A percentile compares a stretch with the other conserved stretches of the same genome.
These are phyloP conservation scores for Eruca vesicaria DNA, from an alignment of 441 rosid genomes.

Conservation along the genomic window DNA sequence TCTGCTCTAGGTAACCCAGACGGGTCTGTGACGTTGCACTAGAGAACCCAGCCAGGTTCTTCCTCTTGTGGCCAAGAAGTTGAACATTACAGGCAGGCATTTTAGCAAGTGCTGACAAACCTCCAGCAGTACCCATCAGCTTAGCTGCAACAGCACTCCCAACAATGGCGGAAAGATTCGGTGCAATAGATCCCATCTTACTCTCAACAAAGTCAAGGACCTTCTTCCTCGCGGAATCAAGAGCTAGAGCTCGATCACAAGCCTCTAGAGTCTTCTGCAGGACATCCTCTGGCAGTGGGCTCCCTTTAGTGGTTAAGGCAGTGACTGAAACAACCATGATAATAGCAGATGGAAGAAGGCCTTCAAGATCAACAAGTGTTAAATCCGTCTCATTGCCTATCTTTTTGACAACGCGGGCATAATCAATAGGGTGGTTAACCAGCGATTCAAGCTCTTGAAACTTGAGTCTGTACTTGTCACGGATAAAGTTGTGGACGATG, in stretches of 20 bases:
- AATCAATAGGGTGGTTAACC: conserved; percentile 86
- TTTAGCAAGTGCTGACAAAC: conserved; percentile 80
- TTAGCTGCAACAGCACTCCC: conserved; percentile 97
- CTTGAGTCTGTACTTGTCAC: conserved; percentile 78
- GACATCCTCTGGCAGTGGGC: conserved; percentile 76
- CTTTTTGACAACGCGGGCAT: conserved; percentile 87
- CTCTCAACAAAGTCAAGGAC: conserved; percentile 94
- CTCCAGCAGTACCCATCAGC: conserved; percentile 95
- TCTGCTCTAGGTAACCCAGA: conserved; percentile 88
- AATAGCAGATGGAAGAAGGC: conserved; percentile 77
- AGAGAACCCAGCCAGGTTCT: conserved; percentile 94
- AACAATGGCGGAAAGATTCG: conserved; percentile 86
- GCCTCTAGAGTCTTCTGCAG: conserved; percentile 80
- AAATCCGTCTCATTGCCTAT: conserved; percentile 86
- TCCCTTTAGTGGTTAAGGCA: conserved; percentile 85
- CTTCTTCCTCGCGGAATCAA: conserved; percentile 77
- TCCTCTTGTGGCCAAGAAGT: conserved; percentile 89
- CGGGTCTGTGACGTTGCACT: conserved; percentile 81
- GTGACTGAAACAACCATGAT: conserved; percentile 96
- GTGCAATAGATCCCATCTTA: conserved; percentile 93
- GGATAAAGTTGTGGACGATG: conserved; percentile 84
- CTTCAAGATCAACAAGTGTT: conserved; percentile 79
- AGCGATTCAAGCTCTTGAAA: conserved; percentile 74
- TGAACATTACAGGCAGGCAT: conserved; percentile 97
- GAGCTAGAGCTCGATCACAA: conserved; percentile 81